Evolutionary conservation across 2,329 filamentous ascomycete species (phyloP), one percentile per base, ranked within the genome.

Genomic region (Cladophialophora carrionii): DNA sequence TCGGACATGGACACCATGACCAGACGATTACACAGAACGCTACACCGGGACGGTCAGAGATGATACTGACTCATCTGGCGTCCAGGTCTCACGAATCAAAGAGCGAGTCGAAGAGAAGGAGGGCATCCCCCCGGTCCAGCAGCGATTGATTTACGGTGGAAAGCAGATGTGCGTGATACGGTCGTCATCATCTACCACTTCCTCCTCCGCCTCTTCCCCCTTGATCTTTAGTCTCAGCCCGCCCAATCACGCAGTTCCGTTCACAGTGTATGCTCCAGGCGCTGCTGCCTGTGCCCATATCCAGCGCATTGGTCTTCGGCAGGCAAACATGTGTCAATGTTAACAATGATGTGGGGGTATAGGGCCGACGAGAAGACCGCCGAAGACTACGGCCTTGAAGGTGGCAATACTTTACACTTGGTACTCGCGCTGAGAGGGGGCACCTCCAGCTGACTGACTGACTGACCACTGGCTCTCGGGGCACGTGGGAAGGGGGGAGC

Each of bases 21-120:
- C 17, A 7, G 12, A 43, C 37, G 4, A 7, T 14, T 7, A 8
- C 37, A 43, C 37, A n/a, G 14, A n/a, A 43, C 17, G n/a, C 5
- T n/a, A n/a, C 17, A 43, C 37, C 17, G 37, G n/a, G 37, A 17
- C 17, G 37, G 37, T n/a, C 17, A 17, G 37, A 41, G 37, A 41
- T 4, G 4, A 17, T n/a, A 7, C 37, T 43, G 37, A 43, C 37
- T 7, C n/a, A 6, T 43, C 37, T n/a, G 37, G 17, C 4, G 37
- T 20, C n/a, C n/a, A 96, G 92, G 91, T 98, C 72, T 89, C 90
- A 48, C 88, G 93, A 78, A 98, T 99, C 84, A 99, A 99, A 85
- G 95, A 98, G 81, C 93, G 94, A 74, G 95, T 99, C 62, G 95
- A 99, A 80, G 95, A 99, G 83, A 98, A 98, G 81, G 95, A 98